Evolutionary conservation across 345 rosid genomes (phyloP).

Genomic region (Viola odorata): DNA sequence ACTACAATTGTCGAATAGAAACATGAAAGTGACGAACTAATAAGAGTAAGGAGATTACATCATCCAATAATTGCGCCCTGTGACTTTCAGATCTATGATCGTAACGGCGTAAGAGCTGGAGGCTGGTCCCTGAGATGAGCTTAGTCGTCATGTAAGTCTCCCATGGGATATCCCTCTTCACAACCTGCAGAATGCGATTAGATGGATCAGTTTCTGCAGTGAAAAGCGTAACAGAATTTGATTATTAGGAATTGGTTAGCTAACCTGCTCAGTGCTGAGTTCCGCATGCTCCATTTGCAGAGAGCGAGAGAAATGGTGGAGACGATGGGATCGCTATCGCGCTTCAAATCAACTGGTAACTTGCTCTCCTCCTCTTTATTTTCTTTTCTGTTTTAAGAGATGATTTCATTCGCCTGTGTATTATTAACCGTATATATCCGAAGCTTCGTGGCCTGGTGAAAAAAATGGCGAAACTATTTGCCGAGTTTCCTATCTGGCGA

Average conservation of each 20-base stretch:
- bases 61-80: slow-evolving; percentile 81
- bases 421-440: too few relatives aligned
- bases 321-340: too few relatives aligned
- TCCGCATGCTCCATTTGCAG: slow-evolving; percentile 75
- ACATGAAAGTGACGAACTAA: too few relatives aligned
- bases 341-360: too few relatives aligned
- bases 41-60: slow-evolving; percentile 41
- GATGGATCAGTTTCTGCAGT: not conserved
- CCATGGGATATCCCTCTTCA: slow-evolving; percentile 98
- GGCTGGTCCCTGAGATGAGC: slow-evolving; percentile 77
- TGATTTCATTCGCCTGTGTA: too few relatives aligned
- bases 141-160: slow-evolving; percentile 94
- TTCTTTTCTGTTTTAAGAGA: too few relatives aligned
- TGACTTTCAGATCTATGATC: slow-evolving; percentile 73
- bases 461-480: too few relatives aligned
- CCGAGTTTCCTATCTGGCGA: too few relatives aligned
- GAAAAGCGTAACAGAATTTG: not conserved
- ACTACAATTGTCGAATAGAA: too few relatives aligned
- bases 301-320: too few relatives aligned
- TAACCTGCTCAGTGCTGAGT: slow-evolving; percentile 67
- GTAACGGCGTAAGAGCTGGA: slow-evolving; percentile 81
- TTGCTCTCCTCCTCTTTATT: too few relatives aligned
- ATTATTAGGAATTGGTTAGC: slow-evolving; percentile 9
- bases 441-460: too few relatives aligned
- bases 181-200: slow-evolving; percentile 38